These are phyloP conservation scores for Anthracocystis setariae DNA, from an alignment of 1,284 basidiomycete genomes.

Conservation along the genomic window DNA sequence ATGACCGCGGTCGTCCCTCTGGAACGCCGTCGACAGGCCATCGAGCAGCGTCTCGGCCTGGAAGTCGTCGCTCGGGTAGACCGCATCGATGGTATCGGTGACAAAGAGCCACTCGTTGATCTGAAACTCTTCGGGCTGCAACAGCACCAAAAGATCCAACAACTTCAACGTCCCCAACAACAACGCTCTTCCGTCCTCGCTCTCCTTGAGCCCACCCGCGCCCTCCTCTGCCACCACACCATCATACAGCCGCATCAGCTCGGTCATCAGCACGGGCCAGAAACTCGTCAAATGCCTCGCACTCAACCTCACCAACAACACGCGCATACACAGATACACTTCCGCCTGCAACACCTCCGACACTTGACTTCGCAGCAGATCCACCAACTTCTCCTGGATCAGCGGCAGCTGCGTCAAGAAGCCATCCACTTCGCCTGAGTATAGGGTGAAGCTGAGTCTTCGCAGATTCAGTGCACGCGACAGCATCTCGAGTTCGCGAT, in stretches of 20 bases:
- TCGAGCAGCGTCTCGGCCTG: slow-evolving; percentile 88
- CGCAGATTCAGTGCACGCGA: slow-evolving; percentile 88
- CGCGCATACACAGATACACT: slow-evolving; percentile 85
- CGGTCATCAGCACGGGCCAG: slow-evolving; percentile 95
- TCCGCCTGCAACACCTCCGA: slow-evolving; percentile 89
- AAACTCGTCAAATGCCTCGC: slow-evolving; percentile 91
- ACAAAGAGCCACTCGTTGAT: slow-evolving; percentile 99
- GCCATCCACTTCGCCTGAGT: slow-evolving; percentile 86
- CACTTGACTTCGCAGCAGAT: slow-evolving; percentile 81
- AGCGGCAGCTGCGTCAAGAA: slow-evolving; percentile 88
- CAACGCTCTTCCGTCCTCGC: slow-evolving; percentile 82
- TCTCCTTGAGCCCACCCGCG: slow-evolving; percentile 70
- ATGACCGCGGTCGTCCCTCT: slow-evolving; percentile 65
- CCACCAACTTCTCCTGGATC: slow-evolving; percentile 96
- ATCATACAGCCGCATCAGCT: slow-evolving; percentile 78
- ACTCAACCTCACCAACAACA: slow-evolving; percentile 89
- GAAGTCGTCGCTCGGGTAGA: slow-evolving; percentile 86
- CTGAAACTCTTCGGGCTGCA: slow-evolving; percentile 98
- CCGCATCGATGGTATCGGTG: slow-evolving; percentile 94
- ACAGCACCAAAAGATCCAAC: slow-evolving; percentile 85
- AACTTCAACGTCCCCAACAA: slow-evolving; percentile 91
- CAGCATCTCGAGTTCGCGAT: slow-evolving; percentile 90
- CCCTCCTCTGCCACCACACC: slow-evolving; percentile 70
- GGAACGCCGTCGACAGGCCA: slow-evolving; percentile 79
- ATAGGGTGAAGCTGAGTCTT: slow-evolving; percentile 84